A percentile compares a stretch with the other conserved stretches of the same genome.
These are phyloP conservation scores for Aurifilum marmelostoma DNA, from an alignment of 2,329 filamentous ascomycete species.

Conservation along the genomic window DNA sequence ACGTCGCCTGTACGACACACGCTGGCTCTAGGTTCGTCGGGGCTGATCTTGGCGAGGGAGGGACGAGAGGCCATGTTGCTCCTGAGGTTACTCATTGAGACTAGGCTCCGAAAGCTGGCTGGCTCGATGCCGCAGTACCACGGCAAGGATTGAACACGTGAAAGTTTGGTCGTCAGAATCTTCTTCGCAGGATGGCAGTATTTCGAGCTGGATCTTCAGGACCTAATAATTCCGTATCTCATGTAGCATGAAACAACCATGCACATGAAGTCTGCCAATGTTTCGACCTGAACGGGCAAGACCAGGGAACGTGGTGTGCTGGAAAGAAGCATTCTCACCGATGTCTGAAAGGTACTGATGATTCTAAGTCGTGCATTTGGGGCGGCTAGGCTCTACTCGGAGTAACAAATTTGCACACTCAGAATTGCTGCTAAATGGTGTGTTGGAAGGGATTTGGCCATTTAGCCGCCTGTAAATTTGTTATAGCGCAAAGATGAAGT, in stretches of 20 bases:
- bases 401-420: neutral
- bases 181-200: neutral
- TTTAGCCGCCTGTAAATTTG: neutral
- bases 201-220: too few species aligned
- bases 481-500: neutral
- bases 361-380: neutral
- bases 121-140: neutral
- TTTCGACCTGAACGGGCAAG: neutral
- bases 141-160: neutral
- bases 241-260: neutral
- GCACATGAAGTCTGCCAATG: neutral
- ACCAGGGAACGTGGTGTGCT: neutral
- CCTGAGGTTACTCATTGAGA: neutral
- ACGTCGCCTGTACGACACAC: neutral
- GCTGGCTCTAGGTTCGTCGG: neutral
- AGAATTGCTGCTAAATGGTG: neutral
- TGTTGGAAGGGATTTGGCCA: neutral
- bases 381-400: neutral
- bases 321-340: neutral
- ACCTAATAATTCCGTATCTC: neutral
- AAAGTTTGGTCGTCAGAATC: neutral
- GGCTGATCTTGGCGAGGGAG: neutral
- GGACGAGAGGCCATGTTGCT: neutral
- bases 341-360: neutral
- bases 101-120: neutral